phyloP scores from a whole-genome alignment of 2,329 filamentous ascomycete genomes.

The Parastagonospora nodorum region DNA sequence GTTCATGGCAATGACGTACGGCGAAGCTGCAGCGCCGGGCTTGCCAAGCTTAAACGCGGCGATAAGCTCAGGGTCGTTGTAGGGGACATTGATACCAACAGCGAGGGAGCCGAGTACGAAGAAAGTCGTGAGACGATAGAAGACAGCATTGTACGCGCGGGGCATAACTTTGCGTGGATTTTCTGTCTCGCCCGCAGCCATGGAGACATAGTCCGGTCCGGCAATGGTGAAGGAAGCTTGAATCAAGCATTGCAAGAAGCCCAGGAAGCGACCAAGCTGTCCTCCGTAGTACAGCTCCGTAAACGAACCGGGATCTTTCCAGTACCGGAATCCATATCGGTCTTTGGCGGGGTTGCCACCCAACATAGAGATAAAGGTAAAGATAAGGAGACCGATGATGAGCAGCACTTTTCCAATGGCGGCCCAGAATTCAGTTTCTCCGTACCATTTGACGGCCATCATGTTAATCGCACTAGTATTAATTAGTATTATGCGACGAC shows the following conservation, averaged over 20 bases:
- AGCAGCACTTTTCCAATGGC: slow-evolving; percentile 63
- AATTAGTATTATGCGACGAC: slow-evolving; percentile 10
- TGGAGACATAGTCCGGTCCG: slow-evolving; percentile 56
- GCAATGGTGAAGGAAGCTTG: slow-evolving; percentile 57
- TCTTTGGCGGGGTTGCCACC: slow-evolving; percentile 74
- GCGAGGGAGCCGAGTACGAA: slow-evolving; percentile 76
- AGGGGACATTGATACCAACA: slow-evolving; percentile 71
- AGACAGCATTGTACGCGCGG: slow-evolving; percentile 76
- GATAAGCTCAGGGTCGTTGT: slow-evolving; percentile 66
- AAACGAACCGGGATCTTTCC: slow-evolving; percentile 70
- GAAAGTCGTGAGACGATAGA: slow-evolving; percentile 76
- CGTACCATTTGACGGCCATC: slow-evolving; percentile 59
- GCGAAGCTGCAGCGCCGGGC: slow-evolving; percentile 70
- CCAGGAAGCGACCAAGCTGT: slow-evolving; percentile 71
- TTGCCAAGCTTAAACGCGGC: slow-evolving; percentile 63
- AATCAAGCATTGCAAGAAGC: slow-evolving; percentile 77
- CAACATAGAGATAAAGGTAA: slow-evolving; percentile 80
- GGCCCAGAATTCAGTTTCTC: slow-evolving; percentile 71
- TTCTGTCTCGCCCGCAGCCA: slow-evolving; percentile 55
- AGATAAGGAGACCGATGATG: slow-evolving; percentile 53
- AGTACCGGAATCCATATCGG: slow-evolving; percentile 54
- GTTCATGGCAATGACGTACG: slow-evolving; percentile 66
- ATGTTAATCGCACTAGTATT: slow-evolving; percentile 64
- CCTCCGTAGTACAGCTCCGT: slow-evolving; percentile 67
- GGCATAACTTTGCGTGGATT: slow-evolving; percentile 62